A percentile compares a stretch with the other conserved stretches of the same genome.
Conservation (phyloP, 305 asterid genomes). For the Ilex paraguariensis region DNA sequence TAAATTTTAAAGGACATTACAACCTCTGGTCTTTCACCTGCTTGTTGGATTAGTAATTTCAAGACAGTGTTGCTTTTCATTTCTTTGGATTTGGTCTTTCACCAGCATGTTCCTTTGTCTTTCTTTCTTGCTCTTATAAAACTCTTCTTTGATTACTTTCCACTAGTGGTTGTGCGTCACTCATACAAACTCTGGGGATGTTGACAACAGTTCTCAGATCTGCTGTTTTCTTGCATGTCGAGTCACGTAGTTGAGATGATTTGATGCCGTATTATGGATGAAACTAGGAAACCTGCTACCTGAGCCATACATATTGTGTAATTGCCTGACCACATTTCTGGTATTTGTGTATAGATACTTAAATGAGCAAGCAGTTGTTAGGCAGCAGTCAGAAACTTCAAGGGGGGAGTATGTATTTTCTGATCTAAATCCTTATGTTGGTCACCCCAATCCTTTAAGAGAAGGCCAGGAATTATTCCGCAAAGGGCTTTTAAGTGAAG, state of each 20-base stretch:
- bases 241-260: too few species aligned
- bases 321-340: slow-evolving; percentile 1
- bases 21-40: too few species aligned
- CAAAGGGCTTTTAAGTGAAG: slow-evolving; percentile 99
- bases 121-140: not conserved
- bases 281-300: too few species aligned
- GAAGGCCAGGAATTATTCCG: slow-evolving; percentile 99
- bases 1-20: too few species aligned
- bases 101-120: not conserved
- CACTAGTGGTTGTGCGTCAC: not conserved
- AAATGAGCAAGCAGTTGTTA: slow-evolving; percentile 63
- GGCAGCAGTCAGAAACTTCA: slow-evolving; percentile 55
- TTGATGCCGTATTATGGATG: too few species aligned
- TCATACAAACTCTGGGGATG: not conserved
- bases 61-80: too few species aligned
- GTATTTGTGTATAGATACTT: slow-evolving; percentile 48
- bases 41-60: too few species aligned
- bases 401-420: slow-evolving; percentile 91
- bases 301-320: too few species aligned
- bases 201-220: not conserved
- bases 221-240: too few species aligned
- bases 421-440: slow-evolving; percentile 95
- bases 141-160: not conserved
- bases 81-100: not conserved
- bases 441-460: slow-evolving; percentile 94